Evolutionary conservation across 2,329 filamentous ascomycete species (phyloP).

Genomic region (Trichoderma atrobrunneum): DNA sequence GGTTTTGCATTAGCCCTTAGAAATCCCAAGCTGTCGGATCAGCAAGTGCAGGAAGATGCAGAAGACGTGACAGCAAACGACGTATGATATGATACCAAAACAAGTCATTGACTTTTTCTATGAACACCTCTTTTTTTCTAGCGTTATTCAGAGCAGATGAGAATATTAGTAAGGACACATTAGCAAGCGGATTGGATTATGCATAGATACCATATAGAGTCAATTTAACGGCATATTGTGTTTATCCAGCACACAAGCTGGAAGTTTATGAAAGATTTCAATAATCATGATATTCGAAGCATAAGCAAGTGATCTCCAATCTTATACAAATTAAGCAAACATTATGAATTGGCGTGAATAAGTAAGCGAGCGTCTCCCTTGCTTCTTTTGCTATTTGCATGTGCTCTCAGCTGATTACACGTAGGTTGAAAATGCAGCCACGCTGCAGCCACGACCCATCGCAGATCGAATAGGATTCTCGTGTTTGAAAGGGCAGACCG

Average conservation of each 20-base stretch:
- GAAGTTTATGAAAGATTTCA: neutral
- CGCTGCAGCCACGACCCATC: neutral
- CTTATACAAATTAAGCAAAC: neutral
- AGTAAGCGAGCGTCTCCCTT: neutral
- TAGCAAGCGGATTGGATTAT: neutral
- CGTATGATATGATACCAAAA: constrained; percentile 8
- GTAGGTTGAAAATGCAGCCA: neutral
- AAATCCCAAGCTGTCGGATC: constrained; percentile 44
- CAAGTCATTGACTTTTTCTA: neutral
- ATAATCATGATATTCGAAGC: neutral
- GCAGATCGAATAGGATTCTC: neutral
- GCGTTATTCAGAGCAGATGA: neutral
- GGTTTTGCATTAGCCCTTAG: constrained; percentile 42
- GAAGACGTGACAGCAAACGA: neutral
- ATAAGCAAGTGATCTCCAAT: neutral
- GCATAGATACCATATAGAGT: constrained; percentile 15
- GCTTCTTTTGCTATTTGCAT: neutral
- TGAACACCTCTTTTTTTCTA: neutral
- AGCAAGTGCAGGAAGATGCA: constrained; percentile 27
- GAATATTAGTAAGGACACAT: neutral
- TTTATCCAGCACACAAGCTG: neutral
- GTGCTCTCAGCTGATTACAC: neutral
- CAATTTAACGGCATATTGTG: neutral
- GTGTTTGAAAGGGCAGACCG: neutral
- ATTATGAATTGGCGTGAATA: neutral